Evolutionary conservation across 2,329 filamentous ascomycete genomes (phyloP), one percentile per base, ranked within the genome.

Genomic region (Cladosporium sp.): DNA sequence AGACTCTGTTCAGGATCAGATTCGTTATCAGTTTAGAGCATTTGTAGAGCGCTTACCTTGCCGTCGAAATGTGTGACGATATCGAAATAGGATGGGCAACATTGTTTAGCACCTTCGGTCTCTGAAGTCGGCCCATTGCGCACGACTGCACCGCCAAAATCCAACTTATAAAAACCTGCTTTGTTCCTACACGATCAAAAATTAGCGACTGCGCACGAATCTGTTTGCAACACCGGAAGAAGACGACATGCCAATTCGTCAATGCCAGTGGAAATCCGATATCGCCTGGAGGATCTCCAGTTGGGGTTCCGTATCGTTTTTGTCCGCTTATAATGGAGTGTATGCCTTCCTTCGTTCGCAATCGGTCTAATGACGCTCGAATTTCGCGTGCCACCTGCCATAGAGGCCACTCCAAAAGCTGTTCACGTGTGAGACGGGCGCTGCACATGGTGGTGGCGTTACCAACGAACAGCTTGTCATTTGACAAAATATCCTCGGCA

Each of bases 381-480:
- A 66, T 54, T 38, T 64, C 41, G 24, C 64, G 52, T 24, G 67
- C 67, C n/a, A 61, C 64, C 21, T 41, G 30, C 21, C 64, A 55
- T 38, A 68, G 18, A 11, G 64, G 64, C 57, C 51, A 15, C 18
- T 47, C 11, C 18, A 62, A 38, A n/a, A 65, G 66, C 49, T 65
- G 66, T 38, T 59, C 47, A 21, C 44, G 36, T 47, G 66, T 59
- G 18, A 61, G 41, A 38, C 28, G 51, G 6, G 61, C 52, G 58
- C 55, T 55, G 21, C 49, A 24, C 14, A 57, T 38, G 57, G 36
- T 32, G 21, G 47, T 34, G 32, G 54, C 52, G 44, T 67, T 65
- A 24, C n/a, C 60, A 41, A 64, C 51, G 54, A 64, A 64, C 21
- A 61, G 51, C 14, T 52, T 24, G 49, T 49, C 44, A 7, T 30